Conservation (phyloP, 2,329 filamentous ascomycete genomes). For the Emmonsiellopsis sp. region DNA sequence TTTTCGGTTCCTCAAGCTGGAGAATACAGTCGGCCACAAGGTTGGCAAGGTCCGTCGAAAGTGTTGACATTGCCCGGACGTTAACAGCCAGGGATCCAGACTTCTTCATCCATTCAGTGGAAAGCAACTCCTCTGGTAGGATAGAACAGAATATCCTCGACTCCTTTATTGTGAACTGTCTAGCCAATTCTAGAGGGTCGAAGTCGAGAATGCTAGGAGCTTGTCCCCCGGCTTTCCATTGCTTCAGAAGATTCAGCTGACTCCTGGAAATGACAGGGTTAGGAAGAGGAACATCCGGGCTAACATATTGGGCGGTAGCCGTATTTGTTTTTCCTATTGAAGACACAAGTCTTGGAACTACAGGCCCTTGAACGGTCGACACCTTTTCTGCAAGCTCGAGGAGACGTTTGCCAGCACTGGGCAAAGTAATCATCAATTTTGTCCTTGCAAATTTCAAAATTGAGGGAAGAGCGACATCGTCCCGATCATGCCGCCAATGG, state of each 20-base stretch:
- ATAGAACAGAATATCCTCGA: conserved; percentile 88
- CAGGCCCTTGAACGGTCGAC: conserved; percentile 58
- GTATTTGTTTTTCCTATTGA: conserved; percentile 83
- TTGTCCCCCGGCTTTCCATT: conserved; percentile 64
- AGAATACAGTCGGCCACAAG: conserved; percentile 90
- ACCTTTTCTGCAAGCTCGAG: conserved; percentile 73
- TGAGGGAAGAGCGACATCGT: conserved; percentile 63
- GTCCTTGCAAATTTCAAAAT: conserved; percentile 74
- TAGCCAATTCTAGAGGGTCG: conserved; percentile 79
- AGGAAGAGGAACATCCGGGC: conserved; percentile 64
- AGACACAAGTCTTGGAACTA: conserved; percentile 75
- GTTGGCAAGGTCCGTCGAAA: conserved; percentile 88
- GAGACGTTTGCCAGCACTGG: conserved; percentile 71
- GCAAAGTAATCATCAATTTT: conserved; percentile 59
- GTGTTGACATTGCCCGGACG: conserved; percentile 83
- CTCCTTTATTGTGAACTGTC: conserved; percentile 87
- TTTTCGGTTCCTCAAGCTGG: conserved; percentile 81
- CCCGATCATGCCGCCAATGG: conserved; percentile 80
- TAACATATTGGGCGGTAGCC: conserved; percentile 60
- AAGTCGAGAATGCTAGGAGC: conserved; percentile 76
- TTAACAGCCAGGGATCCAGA: conserved; percentile 70
- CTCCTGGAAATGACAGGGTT: conserved; percentile 63
- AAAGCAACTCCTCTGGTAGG: conserved; percentile 81
- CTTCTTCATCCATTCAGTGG: conserved; percentile 90
- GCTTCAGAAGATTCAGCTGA: conserved; percentile 61